Conservation (phyloP, 345 rosid species). For the Lepidium didymum region DNA sequence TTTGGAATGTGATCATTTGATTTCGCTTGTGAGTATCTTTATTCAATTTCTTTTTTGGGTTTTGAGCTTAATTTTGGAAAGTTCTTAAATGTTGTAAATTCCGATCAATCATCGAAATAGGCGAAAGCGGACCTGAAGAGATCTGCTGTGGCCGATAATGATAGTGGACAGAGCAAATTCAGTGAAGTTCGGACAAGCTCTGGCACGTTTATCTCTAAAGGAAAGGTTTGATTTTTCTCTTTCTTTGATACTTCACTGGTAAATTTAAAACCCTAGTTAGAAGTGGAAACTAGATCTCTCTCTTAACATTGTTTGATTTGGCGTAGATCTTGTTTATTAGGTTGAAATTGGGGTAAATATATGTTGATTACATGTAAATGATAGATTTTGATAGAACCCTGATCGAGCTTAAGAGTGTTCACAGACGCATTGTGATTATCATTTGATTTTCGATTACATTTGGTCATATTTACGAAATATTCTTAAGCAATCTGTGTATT, state of each 20-base stretch:
- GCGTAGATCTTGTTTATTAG: background rate
- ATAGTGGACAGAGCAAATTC: constrained; percentile 69
- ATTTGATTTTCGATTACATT: background rate
- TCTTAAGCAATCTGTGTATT: background rate
- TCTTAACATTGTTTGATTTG: background rate
- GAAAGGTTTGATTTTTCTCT: constrained; percentile 42
- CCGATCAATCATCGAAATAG: constrained; percentile 27
- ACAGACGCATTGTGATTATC: background rate
- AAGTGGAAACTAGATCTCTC: background rate
- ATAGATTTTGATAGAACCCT: background rate
- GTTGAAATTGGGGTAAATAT: background rate
- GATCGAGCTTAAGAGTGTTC: background rate
- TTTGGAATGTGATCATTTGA: constrained; percentile 90
- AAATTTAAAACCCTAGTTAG: background rate
- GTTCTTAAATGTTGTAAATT: background rate
- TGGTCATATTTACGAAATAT: background rate
- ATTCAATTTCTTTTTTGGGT: background rate
- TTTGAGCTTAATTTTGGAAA: background rate
- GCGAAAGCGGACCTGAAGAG: constrained; percentile 85
- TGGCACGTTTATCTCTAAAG: constrained; percentile 84
- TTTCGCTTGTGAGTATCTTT: constrained; percentile 60
- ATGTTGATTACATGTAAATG: background rate
- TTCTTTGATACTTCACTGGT: background rate
- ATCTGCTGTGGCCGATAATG: constrained; percentile 88
- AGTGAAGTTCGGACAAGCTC: constrained; percentile 95